Conservation (phyloP, 139 green algal genomes). For the Microglena sp. region DNA sequence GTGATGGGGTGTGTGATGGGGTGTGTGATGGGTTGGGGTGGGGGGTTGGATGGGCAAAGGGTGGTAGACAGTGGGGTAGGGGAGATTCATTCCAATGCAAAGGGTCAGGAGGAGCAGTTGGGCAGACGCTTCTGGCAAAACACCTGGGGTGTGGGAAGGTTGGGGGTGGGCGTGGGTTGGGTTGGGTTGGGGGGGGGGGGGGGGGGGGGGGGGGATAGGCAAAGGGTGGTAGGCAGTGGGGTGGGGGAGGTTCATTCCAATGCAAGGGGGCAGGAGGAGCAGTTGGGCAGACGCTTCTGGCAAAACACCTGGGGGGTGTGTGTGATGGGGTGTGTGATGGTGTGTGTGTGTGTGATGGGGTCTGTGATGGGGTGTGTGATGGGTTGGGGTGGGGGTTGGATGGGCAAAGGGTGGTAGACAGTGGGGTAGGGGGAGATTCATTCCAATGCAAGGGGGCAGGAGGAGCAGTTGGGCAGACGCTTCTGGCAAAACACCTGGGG, state of each 20-base stretch:
- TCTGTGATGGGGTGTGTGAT: no score
- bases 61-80: not conserved
- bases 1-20: not conserved
- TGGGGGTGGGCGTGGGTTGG: not conserved
- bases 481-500: no score
- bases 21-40: not conserved
- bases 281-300: no score
- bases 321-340: no score
- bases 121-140: conserved; percentile 52
- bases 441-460: no score
- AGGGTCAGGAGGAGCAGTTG: conserved; percentile 68
- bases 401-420: no score
- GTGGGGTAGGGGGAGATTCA: no score
- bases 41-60: not conserved
- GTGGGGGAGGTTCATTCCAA: not conserved
- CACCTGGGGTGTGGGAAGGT: conserved; percentile 28
- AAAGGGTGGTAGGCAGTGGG: not conserved
- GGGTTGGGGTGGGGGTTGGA: no score
- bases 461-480: no score
- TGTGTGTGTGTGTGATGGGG: no score
- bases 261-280: not conserved
- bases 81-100: conserved; percentile 25
- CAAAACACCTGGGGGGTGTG: no score
- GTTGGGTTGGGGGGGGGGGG: not conserved
- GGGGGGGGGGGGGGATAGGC: not conserved